Conservation (phyloP, 2,329 filamentous ascomycete genomes). For the Sarocladium oryzae region DNA sequence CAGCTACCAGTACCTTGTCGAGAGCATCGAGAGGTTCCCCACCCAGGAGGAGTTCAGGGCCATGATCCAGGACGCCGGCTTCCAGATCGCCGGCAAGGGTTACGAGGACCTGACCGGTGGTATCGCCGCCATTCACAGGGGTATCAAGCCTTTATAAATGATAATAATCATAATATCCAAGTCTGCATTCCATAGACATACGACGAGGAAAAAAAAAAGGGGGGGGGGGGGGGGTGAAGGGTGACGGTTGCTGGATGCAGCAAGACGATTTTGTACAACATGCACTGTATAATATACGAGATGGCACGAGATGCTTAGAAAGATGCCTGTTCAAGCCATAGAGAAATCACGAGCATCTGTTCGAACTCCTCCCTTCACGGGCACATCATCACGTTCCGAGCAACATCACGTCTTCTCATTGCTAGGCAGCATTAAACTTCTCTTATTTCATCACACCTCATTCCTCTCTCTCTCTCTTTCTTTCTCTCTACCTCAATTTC, state of each 20-base stretch:
- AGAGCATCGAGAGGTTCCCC: slow-evolving; percentile 94
- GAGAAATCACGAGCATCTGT: neutral
- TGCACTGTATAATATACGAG: neutral
- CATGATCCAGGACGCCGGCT: slow-evolving; percentile 81
- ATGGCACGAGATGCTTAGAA: too few relatives aligned
- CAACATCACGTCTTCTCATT: neutral
- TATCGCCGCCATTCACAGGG: slow-evolving; percentile 94
- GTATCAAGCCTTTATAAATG: slow-evolving; percentile 64
- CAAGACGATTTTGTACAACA: slow-evolving; percentile 2
- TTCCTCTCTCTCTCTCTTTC: too few relatives aligned
- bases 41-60: slow-evolving; percentile 75
- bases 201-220: too few relatives aligned
- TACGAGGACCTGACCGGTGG: slow-evolving; percentile 90
- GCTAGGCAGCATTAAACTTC: too few relatives aligned
- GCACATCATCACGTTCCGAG: neutral
- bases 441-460: too few relatives aligned
- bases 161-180: neutral
- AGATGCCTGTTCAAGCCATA: too few relatives aligned
- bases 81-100: slow-evolving; percentile 71
- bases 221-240: too few relatives aligned
- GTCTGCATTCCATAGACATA: too few relatives aligned
- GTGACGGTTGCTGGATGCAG: neutral
- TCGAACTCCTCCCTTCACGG: neutral
- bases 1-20: slow-evolving; percentile 96
- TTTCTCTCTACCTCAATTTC: too few relatives aligned